Conservation (phyloP, 768 basidiomycete species). For the Cyclocybe cylindracea region DNA sequence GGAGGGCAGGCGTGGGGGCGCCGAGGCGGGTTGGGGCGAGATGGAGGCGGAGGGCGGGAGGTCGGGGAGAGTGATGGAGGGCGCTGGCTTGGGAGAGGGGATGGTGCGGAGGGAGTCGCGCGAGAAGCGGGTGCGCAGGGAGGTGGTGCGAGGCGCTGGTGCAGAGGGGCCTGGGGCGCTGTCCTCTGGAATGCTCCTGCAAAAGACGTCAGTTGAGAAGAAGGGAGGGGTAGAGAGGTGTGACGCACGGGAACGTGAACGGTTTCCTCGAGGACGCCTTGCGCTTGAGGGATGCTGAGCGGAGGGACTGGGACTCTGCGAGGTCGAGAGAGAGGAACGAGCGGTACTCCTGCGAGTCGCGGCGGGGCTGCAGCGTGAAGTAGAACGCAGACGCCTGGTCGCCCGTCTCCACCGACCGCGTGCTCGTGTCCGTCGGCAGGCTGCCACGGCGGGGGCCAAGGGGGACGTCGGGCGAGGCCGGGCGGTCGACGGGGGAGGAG, state of each 20-base stretch:
- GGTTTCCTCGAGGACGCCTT: constrained; percentile 25
- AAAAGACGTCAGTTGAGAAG: background rate
- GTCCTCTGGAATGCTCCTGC: too few relatives aligned
- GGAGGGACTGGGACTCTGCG: constrained; percentile 50
- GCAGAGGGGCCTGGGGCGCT: constrained; percentile 5
- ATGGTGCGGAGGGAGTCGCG: constrained; percentile 46
- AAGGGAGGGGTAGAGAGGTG: background rate
- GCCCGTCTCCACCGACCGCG: constrained; percentile 16
- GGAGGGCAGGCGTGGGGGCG: constrained; percentile 33
- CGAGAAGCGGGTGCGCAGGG: constrained; percentile 29
- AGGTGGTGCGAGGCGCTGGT: constrained; percentile 24
- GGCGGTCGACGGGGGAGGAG: constrained; percentile 23
- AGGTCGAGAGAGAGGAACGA: constrained; percentile 74
- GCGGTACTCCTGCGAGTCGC: constrained; percentile 40
- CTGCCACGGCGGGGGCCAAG: constrained; percentile 32
- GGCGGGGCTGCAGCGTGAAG: constrained; percentile 45
- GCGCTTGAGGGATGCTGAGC: constrained; percentile 38
- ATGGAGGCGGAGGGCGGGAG: constrained; percentile 14
- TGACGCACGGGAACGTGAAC: constrained; percentile 25
- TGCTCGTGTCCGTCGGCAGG: constrained; percentile 33
- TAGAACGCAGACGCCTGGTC: constrained; percentile 40
- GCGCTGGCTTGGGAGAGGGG: constrained; percentile 63
- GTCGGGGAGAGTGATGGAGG: constrained; percentile 52
- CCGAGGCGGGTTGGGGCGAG: background rate
- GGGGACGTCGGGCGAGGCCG: constrained; percentile 21